A percentile compares a stretch with the other conserved stretches of the same genome.
phyloP scores from a whole-genome alignment of 2,329 filamentous ascomycete genomes.

The Alternaria triticimaculans region DNA sequence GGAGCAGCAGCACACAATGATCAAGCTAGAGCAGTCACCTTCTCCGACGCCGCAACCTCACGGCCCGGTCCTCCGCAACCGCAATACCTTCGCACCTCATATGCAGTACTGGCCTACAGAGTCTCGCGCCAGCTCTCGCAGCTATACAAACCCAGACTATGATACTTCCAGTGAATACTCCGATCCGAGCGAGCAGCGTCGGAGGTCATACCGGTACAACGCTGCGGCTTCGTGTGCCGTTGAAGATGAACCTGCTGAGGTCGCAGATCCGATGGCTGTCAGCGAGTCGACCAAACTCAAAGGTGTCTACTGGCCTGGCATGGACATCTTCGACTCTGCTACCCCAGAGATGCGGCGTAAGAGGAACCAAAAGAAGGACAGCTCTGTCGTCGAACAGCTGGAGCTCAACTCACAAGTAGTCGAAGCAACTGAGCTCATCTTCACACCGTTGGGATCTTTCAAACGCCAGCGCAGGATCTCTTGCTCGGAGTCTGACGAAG shows the following conservation, averaged over 20 bases:
- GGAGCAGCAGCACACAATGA: slow-evolving; percentile 44
- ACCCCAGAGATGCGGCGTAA: slow-evolving; percentile 74
- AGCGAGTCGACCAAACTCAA: slow-evolving; percentile 65
- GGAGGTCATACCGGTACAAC: slow-evolving; percentile 30
- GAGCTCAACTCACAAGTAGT: slow-evolving; percentile 69
- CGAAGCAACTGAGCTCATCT: slow-evolving; percentile 69
- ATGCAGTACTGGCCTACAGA: slow-evolving; percentile 49
- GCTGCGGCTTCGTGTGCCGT: slow-evolving; percentile 37
- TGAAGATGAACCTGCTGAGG: slow-evolving; percentile 37
- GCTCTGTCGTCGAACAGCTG: slow-evolving; percentile 72
- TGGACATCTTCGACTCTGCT: slow-evolving; percentile 82
- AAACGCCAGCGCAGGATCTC: slow-evolving; percentile 54
- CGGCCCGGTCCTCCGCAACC: slow-evolving; percentile 40
- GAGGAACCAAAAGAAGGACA: slow-evolving; percentile 79
- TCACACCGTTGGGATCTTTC: slow-evolving; percentile 55
- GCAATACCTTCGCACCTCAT: slow-evolving; percentile 40
- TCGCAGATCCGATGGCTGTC: slow-evolving; percentile 33
- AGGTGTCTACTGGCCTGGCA: slow-evolving; percentile 76
- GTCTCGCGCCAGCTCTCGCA: slow-evolving; percentile 45
- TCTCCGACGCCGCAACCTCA: slow-evolving; percentile 34
- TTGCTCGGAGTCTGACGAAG: slow-evolving; percentile 50
- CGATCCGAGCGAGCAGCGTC: slow-evolving; percentile 35
- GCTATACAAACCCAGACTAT: slow-evolving; percentile 47
- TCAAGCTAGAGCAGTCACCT: slow-evolving; percentile 45
- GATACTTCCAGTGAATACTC: slow-evolving; percentile 49